Conservation (phyloP, 2,329 filamentous ascomycete species). For the Stromatinia cepivora region DNA sequence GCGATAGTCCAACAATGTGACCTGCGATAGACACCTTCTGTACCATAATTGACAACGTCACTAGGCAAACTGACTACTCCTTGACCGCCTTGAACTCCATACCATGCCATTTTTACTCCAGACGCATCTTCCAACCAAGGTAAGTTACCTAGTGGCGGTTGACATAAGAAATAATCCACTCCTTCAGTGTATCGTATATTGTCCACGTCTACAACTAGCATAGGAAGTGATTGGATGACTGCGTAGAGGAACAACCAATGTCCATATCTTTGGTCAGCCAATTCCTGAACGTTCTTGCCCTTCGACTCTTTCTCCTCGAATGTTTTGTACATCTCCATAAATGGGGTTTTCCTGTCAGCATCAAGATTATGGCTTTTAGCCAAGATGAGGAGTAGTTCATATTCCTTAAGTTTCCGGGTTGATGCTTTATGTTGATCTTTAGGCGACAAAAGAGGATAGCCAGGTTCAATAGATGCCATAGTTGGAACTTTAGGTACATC, state of each 20-base stretch:
- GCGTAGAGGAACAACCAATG: constrained; percentile 83
- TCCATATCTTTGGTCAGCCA: constrained; percentile 70
- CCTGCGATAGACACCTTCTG: constrained; percentile 66
- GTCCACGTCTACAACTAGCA: constrained; percentile 75
- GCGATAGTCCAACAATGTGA: constrained; percentile 70
- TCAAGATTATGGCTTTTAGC: constrained; percentile 80
- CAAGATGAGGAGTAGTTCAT: constrained; percentile 76
- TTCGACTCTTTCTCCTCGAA: constrained; percentile 70
- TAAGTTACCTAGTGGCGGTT: constrained; percentile 68
- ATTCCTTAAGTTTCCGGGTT: constrained; percentile 70
- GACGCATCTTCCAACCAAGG: constrained; percentile 69
- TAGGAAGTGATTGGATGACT: constrained; percentile 73
- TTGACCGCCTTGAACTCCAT: constrained; percentile 67
- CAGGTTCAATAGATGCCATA: constrained; percentile 64
- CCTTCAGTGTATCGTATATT: constrained; percentile 66
- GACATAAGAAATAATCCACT: constrained; percentile 80
- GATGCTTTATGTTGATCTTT: constrained; percentile 76
- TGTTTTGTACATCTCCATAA: constrained; percentile 67
- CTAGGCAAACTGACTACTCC: constrained; percentile 62
- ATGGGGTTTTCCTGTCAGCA: constrained; percentile 59
- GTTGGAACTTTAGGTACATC: constrained; percentile 78
- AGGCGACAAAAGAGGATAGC: constrained; percentile 60
- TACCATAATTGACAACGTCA: constrained; percentile 61
- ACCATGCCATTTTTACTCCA: constrained; percentile 68
- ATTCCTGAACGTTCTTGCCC: constrained; percentile 63